These are phyloP conservation scores for Suillus clintonianus DNA, from an alignment of 768 basidiomycete species.

Conservation along the genomic window DNA sequence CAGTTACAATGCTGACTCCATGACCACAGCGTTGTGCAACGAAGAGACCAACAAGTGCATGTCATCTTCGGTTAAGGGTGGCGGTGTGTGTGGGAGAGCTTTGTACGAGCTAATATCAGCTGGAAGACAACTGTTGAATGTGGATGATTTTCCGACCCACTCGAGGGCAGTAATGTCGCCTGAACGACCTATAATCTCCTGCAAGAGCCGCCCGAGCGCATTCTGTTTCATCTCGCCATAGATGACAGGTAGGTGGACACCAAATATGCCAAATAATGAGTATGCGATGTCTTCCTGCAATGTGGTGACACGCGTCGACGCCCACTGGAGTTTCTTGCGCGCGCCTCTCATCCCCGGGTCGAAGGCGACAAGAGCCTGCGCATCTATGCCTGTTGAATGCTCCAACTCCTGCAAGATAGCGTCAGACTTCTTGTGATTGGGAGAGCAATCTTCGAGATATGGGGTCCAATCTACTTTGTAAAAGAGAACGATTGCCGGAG, in stretches of 20 bases:
- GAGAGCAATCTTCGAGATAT: neutral
- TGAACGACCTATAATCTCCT: neutral
- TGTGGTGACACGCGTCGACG: neutral
- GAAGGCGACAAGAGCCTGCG: neutral
- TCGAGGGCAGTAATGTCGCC: neutral
- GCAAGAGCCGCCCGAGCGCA: neutral
- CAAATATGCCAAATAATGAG: neutral
- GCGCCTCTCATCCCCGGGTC: neutral
- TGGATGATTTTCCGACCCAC: neutral
- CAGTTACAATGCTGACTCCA: no score
- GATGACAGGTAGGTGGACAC: neutral
- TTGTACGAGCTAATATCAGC: no score
- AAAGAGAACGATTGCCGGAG: conserved; percentile 27
- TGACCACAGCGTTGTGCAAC: no score
- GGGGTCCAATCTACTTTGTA: conserved; percentile 24
- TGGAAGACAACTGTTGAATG: no score
- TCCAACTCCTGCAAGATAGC: no score
- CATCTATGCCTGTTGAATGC: no score
- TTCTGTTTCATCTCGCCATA: neutral
- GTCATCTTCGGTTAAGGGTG: no score
- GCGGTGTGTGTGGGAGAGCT: no score
- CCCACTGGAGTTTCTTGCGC: neutral
- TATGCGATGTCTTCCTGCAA: neutral
- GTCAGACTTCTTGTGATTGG: no score
- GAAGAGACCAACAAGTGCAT: no score